Conservation (phyloP, 202 grass and related monocot genomes). For the Panicum hallii region DNA sequence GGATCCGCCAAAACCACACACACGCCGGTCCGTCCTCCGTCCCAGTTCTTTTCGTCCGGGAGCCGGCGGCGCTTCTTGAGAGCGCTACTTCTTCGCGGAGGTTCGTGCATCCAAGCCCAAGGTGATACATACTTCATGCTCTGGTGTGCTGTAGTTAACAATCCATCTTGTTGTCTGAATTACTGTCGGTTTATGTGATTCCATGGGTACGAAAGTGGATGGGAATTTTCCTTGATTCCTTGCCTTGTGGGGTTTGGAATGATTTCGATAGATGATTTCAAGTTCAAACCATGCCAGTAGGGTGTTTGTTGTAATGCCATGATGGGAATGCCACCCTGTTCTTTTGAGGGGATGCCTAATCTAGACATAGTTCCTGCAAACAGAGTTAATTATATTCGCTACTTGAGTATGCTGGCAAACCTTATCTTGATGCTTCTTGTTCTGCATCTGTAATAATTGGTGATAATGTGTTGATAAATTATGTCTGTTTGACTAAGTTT, state of each 20-base stretch:
- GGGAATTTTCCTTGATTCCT: not conserved
- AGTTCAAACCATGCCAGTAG: not conserved
- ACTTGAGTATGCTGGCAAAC: not conserved
- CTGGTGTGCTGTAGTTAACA: not conserved
- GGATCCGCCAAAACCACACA: not conserved
- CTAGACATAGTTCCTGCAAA: not conserved
- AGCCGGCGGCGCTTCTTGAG: not conserved
- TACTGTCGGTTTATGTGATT: not conserved
- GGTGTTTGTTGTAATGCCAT: slow-evolving; percentile 31
- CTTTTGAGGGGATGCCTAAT: not conserved
- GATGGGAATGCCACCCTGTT: not conserved
- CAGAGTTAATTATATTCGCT: not conserved
- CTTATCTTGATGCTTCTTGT: not conserved
- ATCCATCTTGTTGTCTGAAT: not conserved
- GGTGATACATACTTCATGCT: slow-evolving; percentile 18
- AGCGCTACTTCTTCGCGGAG: not conserved
- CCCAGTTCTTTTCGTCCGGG: not conserved
- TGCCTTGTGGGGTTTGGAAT: not conserved
- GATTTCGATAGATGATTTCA: not conserved
- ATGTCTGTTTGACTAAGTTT: slow-evolving; percentile 19
- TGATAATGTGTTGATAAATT: not conserved
- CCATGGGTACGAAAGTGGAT: not conserved
- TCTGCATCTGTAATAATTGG: not conserved
- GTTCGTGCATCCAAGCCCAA: slow-evolving; percentile 10
- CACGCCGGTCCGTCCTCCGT: not conserved